Evolutionary conservation across 306 rosid species (phyloP), one percentile per base, ranked within the genome.

Genomic region (Purshia tridentata): DNA sequence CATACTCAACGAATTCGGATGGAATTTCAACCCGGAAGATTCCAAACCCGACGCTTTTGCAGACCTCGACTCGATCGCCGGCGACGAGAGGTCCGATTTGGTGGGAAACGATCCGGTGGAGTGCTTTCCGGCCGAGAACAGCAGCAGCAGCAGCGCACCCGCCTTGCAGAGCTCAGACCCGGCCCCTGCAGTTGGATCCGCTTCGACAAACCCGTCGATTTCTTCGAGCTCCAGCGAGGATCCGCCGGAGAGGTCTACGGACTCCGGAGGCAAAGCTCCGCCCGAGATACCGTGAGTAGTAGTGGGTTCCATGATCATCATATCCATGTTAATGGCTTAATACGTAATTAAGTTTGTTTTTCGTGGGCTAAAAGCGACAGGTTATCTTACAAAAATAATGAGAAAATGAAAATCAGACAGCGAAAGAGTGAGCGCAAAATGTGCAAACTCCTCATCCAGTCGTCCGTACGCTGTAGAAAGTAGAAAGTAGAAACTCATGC

Each of bases 181-280:
- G 58, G 53, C 73, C 16, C 46, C 51, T 0, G 54, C 74, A 50
- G 76, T 50, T 19, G 90, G 88, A 67, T 76, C 81, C 22, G 64
- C 50, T 2, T 81, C 89, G 15, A 88, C 81, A 41, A 90, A 90
- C 78, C 94, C 83, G 54, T 92, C 96, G 6, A 67, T 81, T 9
- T 91, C 98, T 11, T 88, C 97, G 9, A 88, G 90, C 81, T 88
- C 98, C 61, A 94, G 91, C 73, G 98, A 90, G 49, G 97, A 94
- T 74, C 95, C n/a, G 57, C 81, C 87, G 23, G 98, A 94, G 80
- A 86, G 80, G 75, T 84, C 91, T 9, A 75, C 91, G 19, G 85
- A 78, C 73, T 90, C 92, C 71, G 92, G 86, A 5, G 91, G 76
- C 47, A 89, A 88, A 65, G 89, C 72, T 73, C 76, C 73, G 59